Conservation (phyloP, 2,329 filamentous ascomycete genomes). For the Chaetomium sp. region DNA sequence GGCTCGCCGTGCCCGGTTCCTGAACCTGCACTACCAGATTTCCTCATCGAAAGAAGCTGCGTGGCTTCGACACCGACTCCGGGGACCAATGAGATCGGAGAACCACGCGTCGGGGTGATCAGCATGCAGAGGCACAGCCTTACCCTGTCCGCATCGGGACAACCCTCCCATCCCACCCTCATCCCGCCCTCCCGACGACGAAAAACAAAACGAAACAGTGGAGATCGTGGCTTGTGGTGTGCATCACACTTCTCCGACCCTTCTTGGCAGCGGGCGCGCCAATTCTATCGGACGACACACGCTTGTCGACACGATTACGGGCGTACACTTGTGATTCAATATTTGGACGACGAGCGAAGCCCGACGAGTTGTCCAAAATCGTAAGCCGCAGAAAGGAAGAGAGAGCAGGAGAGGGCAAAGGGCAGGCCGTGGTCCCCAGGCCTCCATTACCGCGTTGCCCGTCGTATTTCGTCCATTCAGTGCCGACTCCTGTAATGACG, state of each 20-base stretch:
- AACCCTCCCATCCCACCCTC: conserved; percentile 9
- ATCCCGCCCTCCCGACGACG: neutral
- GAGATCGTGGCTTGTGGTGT: conserved; percentile 22
- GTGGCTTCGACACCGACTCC: conserved; percentile 14
- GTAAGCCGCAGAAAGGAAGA: neutral
- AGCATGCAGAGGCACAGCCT: conserved; percentile 23
- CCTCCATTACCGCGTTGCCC: neutral
- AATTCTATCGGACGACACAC: neutral
- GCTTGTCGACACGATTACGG: too few relatives aligned
- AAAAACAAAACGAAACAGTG: conserved; percentile 9
- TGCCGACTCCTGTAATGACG: neutral
- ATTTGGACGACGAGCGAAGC: neutral
- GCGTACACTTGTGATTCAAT: too few relatives aligned
- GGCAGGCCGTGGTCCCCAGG: neutral
- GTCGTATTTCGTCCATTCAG: conserved; percentile 18
- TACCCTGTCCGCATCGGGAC: conserved; percentile 19
- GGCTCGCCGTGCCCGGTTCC: conserved; percentile 15
- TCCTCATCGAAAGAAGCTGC: neutral
- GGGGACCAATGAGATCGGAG: conserved; percentile 16
- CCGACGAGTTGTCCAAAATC: neutral
- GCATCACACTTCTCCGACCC: conserved; percentile 6
- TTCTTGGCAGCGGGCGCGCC: neutral
- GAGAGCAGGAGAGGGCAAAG: neutral
- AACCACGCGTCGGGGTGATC: conserved; percentile 10
- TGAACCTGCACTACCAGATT: conserved; percentile 2